Conservation (phyloP, 108 stramenopile species). For the Cyclotella baltica region DNA sequence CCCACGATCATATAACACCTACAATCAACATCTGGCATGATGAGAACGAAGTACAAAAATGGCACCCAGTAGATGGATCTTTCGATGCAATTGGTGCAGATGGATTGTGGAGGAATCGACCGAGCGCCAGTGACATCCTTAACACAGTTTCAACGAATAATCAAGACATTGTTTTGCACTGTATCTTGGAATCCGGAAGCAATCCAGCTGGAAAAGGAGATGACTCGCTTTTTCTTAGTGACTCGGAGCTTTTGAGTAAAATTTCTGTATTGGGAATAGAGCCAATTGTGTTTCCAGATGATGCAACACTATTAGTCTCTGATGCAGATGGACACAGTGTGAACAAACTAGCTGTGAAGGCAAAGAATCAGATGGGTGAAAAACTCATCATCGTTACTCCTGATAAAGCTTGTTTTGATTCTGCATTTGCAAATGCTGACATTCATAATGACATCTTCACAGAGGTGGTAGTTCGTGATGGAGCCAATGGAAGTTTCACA, state of each 20-base stretch:
- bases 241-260: slow-evolving; percentile 39
- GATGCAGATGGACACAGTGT: slow-evolving; percentile 26
- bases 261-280: slow-evolving; percentile 53
- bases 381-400: slow-evolving; percentile 32
- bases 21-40: slow-evolving; percentile 72
- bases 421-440: slow-evolving; percentile 13
- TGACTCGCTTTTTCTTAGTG: slow-evolving; percentile 49
- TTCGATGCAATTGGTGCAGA: slow-evolving; percentile 59
- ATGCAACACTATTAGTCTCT: slow-evolving; percentile 21
- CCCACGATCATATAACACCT: slow-evolving; percentile 55
- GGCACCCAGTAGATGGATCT: slow-evolving; percentile 64
- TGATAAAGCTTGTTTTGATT: slow-evolving; percentile 37
- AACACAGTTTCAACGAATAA: not conserved
- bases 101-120: slow-evolving; percentile 59
- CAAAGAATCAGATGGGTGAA: not conserved
- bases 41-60: slow-evolving; percentile 51
- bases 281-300: slow-evolving; percentile 63
- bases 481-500: slow-evolving; percentile 47
- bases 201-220: slow-evolving; percentile 47
- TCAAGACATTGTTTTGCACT: slow-evolving; percentile 41
- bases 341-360: slow-evolving; percentile 8
- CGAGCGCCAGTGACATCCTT: slow-evolving; percentile 49
- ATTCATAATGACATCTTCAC: not conserved
- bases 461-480: slow-evolving; percentile 46
- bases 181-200: slow-evolving; percentile 54